Evolutionary conservation across 176 grass and related monocot species (phyloP).

Genomic region (Oryza meyeriana): DNA sequence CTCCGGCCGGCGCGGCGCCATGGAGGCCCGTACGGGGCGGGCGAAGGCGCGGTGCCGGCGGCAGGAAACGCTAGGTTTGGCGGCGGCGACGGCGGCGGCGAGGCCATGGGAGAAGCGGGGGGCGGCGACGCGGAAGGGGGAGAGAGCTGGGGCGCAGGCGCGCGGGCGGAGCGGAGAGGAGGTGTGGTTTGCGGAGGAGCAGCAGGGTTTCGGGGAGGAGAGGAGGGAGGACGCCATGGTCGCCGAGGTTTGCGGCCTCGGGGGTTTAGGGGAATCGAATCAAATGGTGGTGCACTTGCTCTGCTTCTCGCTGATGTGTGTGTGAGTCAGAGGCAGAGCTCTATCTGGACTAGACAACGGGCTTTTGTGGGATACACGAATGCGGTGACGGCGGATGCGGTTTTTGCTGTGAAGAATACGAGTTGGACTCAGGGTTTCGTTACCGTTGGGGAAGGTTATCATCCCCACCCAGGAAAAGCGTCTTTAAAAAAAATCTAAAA

Average conservation of each 20-base stretch:
- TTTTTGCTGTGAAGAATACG: neutral
- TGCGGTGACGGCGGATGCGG: neutral
- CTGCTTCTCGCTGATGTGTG: neutral
- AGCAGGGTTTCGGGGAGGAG: conserved; percentile 29
- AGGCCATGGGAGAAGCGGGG: conserved; percentile 24
- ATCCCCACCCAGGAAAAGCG: no score
- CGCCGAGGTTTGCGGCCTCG: neutral
- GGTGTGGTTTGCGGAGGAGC: neutral
- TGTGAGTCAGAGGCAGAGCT: neutral
- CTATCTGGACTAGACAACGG: neutral
- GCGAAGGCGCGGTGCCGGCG: conserved; percentile 25
- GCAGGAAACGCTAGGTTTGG: neutral
- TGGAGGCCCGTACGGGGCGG: neutral
- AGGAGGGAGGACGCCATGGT: conserved; percentile 47
- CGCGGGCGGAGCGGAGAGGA: conserved; percentile 1
- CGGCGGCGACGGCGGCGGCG: neutral
- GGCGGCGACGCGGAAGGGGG: neutral
- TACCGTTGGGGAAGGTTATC: no score
- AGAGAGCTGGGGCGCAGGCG: neutral
- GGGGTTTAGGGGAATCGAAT: neutral
- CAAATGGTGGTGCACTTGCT: neutral
- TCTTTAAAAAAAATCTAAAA: no score
- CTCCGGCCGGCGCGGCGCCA: conserved; percentile 26
- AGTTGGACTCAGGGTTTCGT: no score
- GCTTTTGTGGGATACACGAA: neutral